Evolutionary conservation across 2,329 filamentous ascomycete genomes (phyloP), one percentile per base, ranked within the genome.

Genomic region (Diplodia sapinea): DNA sequence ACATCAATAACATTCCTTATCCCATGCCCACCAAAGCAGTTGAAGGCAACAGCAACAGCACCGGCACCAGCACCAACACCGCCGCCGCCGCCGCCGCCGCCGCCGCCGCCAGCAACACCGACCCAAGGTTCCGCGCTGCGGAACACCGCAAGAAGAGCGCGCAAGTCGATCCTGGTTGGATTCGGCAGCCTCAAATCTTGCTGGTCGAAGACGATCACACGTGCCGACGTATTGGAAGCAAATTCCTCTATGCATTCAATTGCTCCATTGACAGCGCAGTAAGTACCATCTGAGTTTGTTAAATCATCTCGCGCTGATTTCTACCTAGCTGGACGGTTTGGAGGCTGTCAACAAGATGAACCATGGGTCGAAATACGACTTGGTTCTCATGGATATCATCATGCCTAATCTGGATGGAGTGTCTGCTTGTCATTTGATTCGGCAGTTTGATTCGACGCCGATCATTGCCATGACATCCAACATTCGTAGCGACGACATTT

Each of bases 391-490:
- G 84, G 85, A 84, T 68, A 84, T 99, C 71, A 96, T 99, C 72
- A 98, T 99, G 95, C 95, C 95, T 6, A 91, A 94, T 71, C 84
- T 98, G 65, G 95, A 98, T 74, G 95, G 95, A 72, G 93, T 98
- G 6, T 97, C 94, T 17, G 94, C 95, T 2, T 97, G 93, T 68
- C 92, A 95, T 74, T 88, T 97, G 70, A 97, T 99, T 71, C 89
- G 94, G 65, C 92, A 97, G 75, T 92, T 94, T 70, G 89, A 93
- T 47, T 87, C 89, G 6, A 89, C 91, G 23, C 95, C 95, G 0
- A 96, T 99, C 73, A 92, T 99, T 68, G 95, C 95, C 56, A 98
- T 99, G 95, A 99, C 95, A 3, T 97, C 94, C 3, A 99, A 98
- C 76, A 98, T 99, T 71, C 88, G 95, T 71, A 94, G 93, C 69